Conservation (phyloP, 345 rosid species). For the Odontarrhena argentea region DNA sequence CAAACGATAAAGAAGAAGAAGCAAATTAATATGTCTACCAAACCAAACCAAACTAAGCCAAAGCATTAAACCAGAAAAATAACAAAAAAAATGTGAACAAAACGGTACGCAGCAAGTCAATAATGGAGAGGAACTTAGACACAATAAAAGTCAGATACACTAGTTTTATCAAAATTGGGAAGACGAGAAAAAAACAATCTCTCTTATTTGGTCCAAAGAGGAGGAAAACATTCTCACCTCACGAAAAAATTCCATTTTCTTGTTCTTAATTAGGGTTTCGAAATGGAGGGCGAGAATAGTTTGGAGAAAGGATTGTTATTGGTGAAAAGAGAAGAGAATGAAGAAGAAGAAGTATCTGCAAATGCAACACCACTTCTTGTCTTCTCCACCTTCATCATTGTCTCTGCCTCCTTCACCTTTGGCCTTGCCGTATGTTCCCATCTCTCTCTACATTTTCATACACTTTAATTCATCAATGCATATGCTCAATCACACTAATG, state of each 20-base stretch:
- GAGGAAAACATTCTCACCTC: not conserved
- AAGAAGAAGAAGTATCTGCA: not conserved
- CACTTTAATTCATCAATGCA: no score
- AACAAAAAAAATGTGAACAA: no score
- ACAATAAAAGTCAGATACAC: no score
- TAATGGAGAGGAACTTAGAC: no score
- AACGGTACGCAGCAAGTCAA: no score
- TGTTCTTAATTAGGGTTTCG: slow-evolving; percentile 1
- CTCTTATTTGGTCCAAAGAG: not conserved
- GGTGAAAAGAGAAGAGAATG: slow-evolving; percentile 8
- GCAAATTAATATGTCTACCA: no score
- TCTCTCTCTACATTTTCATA: not conserved
- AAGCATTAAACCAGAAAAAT: no score
- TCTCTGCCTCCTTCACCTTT: slow-evolving; percentile 52
- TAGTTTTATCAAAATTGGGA: not conserved
- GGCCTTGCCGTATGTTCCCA: slow-evolving; percentile 51
- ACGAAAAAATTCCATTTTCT: not conserved
- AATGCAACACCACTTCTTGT: slow-evolving; percentile 36
- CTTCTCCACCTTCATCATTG: slow-evolving; percentile 56
- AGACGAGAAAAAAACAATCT: no score
- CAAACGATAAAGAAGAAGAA: no score
- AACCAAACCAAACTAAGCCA: no score
- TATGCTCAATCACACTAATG: no score
- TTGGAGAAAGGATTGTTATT: slow-evolving; percentile 33
- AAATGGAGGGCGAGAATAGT: slow-evolving; percentile 26